Evolutionary conservation across 306 rosid genomes (phyloP), one percentile per base, ranked within the genome.

Genomic region (Ormosia semicastrata): DNA sequence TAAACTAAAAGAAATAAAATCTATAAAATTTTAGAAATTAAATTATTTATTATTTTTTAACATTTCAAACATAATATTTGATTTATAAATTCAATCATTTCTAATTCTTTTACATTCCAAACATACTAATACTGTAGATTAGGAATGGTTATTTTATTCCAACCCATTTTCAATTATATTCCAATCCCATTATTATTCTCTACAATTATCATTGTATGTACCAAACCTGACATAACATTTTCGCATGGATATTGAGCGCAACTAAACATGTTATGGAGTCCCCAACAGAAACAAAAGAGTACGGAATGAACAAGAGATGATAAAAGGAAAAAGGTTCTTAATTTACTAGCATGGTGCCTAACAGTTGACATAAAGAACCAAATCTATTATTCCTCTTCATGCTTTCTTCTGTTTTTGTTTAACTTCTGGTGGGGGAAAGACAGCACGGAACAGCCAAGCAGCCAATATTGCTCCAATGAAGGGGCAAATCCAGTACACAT

Each of bases 401-500:
- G 94, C 91, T 82, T 85, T 88, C 88, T 93, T 93, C 81, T 87
- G 82, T 54, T 89, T 85, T 15, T 86, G 80, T 54, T 89, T 85
- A 13, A 47, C 63, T 67, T 64, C 59, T 18, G 83, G 88, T 49
- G 89, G 88, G 43, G 92, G 91, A 54, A 88, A 91, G 73, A 94
- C 15, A 18, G 83, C 84, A 5, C 94, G 94, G 82, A 91, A 92
- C 39, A 85, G 66, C 97, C 95, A 91, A 18, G 96, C 89, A 17
- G 98, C 98, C 85, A 81, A 80, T 71, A 89, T 85, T 70, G 98
- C 89, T 82, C 98, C 94, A 0, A 80, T 14, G 83, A 91, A 92
- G 57, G 98, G 95, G 46, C 90, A 89, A 71, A 92, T 91, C 97
- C 96, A 94, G 73, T 89, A 94, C 43, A 92, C 97, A 67, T 92